phyloP scores from a whole-genome alignment of 106 monocot genomes.

The Apostasia ramifera region DNA sequence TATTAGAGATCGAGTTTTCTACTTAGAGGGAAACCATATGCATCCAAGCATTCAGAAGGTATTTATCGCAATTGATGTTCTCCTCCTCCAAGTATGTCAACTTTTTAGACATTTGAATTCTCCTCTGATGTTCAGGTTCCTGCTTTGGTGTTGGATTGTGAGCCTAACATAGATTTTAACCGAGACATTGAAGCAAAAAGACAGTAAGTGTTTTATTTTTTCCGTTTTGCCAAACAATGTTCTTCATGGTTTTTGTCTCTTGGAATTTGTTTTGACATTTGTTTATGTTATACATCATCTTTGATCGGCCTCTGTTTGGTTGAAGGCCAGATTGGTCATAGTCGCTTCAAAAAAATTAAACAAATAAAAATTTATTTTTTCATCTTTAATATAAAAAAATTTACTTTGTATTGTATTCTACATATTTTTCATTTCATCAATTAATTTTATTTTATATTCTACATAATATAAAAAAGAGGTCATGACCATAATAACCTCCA shows the following conservation, averaged over 20 bases:
- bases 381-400: too few relatives aligned
- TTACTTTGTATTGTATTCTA: too few relatives aligned
- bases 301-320: too few relatives aligned
- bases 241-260: not conserved
- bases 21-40: slow-evolving; percentile 90
- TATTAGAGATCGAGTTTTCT: slow-evolving; percentile 87
- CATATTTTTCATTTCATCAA: too few relatives aligned
- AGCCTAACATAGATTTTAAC: slow-evolving; percentile 90
- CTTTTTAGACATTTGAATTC: not conserved
- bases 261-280: not conserved
- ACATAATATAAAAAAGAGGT: too few relatives aligned
- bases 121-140: slow-evolving; percentile 60
- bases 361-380: too few relatives aligned
- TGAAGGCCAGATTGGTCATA: too few relatives aligned
- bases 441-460: too few relatives aligned
- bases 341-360: too few relatives aligned
- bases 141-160: slow-evolving; percentile 94
- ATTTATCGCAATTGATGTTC: not conserved
- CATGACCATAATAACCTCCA: too few relatives aligned
- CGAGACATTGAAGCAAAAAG: slow-evolving; percentile 87
- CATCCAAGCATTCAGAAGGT: slow-evolving; percentile 96
- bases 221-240: not conserved
- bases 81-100: not conserved
- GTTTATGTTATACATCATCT: not conserved
- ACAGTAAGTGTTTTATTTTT: slow-evolving; percentile 38